Base-by-base conservation (phyloP, 2,329 filamentous ascomycete genomes). In the Diplodia intermedia region DNA sequence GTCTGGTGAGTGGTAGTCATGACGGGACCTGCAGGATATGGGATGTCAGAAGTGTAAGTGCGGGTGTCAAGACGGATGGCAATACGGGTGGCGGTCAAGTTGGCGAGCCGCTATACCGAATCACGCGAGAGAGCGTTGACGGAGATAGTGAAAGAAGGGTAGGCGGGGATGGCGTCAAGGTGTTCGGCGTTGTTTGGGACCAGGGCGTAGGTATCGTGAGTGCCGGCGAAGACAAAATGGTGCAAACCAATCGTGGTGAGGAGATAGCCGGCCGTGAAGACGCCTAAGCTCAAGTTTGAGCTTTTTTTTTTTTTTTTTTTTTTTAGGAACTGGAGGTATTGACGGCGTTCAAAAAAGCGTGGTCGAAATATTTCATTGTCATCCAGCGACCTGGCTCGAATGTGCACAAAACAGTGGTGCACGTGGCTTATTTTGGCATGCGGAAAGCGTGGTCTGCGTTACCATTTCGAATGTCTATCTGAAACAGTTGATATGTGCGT, bases 21-120 rank as follows among this genome's bases (percentile, higher is more conserved):
- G 95, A 99, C 79, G 93, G 94, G 40, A 97, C 93, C 1, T 95
- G 92, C 75, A 88, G 93, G 63, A 89, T 99, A 60, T 99, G 95
- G 95, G 95, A 99, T 83, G 85, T 98, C 71, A 86, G 95, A 66
- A 90, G 88, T 74, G 88, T 87, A 65, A 84, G 88, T 77, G 85
- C 82, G 20, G 86, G 83, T 9, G 84, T 84, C 2, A 26, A 60
- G 55, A 47, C 36, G 18, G 57, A 49, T 20, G 83, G 87, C 73
- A 81, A 89, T 76, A 86, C 89, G 77, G 83, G 89, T 74, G 81
- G 87, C 77, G 81, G 77, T 1, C 73, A 77, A 71, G 86, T 85
- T 76, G 94, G 80, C 79, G 92, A 87, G 84, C 94, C 86, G 79
- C 89, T 83, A 82, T 97, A 82, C 88, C 92, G 84, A 78, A 90